These are phyloP conservation scores for Leishmania lainsoni DNA, from an alignment of 208 protist species.

Conservation along the genomic window DNA sequence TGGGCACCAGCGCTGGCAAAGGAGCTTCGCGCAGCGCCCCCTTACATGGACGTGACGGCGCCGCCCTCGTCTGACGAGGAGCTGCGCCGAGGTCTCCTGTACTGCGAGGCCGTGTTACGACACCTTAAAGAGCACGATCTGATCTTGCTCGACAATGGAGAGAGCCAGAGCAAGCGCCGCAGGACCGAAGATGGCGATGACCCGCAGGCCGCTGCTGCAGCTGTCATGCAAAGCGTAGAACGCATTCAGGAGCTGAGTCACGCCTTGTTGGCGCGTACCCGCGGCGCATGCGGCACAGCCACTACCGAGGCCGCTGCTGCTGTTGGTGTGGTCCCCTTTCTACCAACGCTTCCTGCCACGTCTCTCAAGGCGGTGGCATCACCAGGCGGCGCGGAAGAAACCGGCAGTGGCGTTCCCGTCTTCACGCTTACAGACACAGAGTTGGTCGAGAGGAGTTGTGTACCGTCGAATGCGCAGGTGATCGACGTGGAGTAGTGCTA, in stretches of 20 bases:
- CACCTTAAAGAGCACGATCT: slow-evolving; percentile 3
- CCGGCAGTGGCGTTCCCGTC: neutral
- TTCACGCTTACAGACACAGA: slow-evolving; percentile 25
- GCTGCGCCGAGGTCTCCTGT: slow-evolving; percentile 7
- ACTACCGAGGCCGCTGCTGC: neutral
- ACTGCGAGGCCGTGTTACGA: slow-evolving; percentile 24
- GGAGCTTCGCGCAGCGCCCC: neutral
- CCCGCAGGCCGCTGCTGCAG: neutral
- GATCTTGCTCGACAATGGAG: neutral
- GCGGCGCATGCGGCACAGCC: neutral
- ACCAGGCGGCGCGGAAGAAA: neutral
- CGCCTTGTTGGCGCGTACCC: neutral
- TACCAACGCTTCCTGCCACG: neutral
- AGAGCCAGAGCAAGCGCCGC: slow-evolving; percentile 12
- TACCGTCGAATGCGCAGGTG: slow-evolving; percentile 20
- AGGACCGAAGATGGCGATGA: slow-evolving; percentile 4
- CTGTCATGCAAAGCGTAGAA: slow-evolving; percentile 3
- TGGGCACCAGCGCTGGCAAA: neutral
- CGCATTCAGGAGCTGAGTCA: slow-evolving; percentile 23
- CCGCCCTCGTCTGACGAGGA: slow-evolving; percentile 8
- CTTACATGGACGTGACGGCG: neutral
- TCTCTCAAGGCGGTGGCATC: neutral
- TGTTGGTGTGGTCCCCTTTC: neutral
- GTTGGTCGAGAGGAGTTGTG: slow-evolving; percentile 11
- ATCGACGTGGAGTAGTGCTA: slow-evolving; percentile 26